phyloP scores from a whole-genome alignment of 1,284 basidiomycete genomes.

The Uromyces viciae-fabae region DNA sequence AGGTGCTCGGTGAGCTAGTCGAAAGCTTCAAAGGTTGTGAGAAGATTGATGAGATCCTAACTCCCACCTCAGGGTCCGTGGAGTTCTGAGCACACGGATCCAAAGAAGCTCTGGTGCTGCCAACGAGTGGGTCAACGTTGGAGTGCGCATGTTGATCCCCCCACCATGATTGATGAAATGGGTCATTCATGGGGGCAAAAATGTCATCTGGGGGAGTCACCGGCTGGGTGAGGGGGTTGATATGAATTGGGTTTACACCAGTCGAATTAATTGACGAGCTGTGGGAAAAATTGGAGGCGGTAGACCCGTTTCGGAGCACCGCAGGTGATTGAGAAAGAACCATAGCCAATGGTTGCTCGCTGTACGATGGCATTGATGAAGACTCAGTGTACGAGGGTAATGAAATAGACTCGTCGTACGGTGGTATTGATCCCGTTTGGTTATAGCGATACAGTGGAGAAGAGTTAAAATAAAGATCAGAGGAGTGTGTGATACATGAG shows the following conservation, averaged over 20 bases:
- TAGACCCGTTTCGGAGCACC: constrained; percentile 19
- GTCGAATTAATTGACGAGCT: constrained; percentile 26
- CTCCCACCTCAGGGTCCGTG: constrained; percentile 16
- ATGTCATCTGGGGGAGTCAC: constrained; percentile 21
- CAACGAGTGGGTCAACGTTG: constrained; percentile 25
- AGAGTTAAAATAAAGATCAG: constrained; percentile 28
- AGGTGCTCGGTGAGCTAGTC: constrained; percentile 2
- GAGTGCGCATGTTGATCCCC: constrained; percentile 10
- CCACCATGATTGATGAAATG: constrained; percentile 28
- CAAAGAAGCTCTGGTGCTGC: constrained; percentile 10
- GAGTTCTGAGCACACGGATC: constrained; percentile 21
- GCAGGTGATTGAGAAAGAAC: constrained; percentile 23
- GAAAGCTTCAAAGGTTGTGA: constrained; percentile 12
- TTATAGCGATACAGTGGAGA: constrained; percentile 22
- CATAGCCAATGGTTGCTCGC: constrained; percentile 8
- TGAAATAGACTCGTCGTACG: no score
- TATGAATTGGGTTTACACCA: constrained; percentile 31
- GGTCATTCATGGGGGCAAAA: constrained; percentile 18
- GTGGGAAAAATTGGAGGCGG: constrained; percentile 15
- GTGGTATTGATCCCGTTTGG: constrained; percentile 25
- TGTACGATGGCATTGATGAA: constrained; percentile 22
- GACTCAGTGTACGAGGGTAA: not conserved
- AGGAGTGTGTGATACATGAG: not conserved
- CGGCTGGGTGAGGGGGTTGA: constrained; percentile 31
- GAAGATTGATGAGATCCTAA: constrained; percentile 28